Evolutionary conservation across 179 eudicot species (phyloP).

Genomic region (Patellifolia procumbens): DNA sequence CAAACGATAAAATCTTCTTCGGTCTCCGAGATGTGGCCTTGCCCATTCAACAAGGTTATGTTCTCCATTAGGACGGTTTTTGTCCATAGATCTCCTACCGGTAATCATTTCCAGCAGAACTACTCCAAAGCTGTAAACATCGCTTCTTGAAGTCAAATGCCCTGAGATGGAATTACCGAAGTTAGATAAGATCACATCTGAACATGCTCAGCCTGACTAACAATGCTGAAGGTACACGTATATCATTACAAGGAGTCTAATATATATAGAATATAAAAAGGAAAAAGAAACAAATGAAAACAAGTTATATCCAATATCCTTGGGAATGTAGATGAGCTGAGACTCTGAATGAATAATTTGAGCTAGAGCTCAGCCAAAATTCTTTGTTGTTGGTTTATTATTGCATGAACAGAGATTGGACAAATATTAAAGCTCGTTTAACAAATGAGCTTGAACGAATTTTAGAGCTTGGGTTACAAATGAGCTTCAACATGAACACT

Average conservation of each 20-base stretch:
- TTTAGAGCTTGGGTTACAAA: too few species aligned
- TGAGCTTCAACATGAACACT: too few species aligned
- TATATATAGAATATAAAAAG: not conserved
- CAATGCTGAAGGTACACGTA: not conserved
- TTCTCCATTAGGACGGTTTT: slow-evolving; percentile 77
- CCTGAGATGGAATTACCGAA: slow-evolving; percentile 42
- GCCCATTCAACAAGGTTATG: slow-evolving; percentile 95
- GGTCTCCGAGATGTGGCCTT: slow-evolving; percentile 70
- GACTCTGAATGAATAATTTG: too few species aligned
- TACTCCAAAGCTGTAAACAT: slow-evolving; percentile 89
- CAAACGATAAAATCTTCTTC: slow-evolving; percentile 64
- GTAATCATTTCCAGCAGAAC: slow-evolving; percentile 81
- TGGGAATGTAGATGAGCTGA: not conserved
- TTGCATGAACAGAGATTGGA: too few species aligned
- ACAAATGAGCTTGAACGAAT: too few species aligned
- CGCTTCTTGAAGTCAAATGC: slow-evolving; percentile 84
- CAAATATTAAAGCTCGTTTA: too few species aligned
- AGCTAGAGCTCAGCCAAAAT: too few species aligned
- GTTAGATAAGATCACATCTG: slow-evolving; percentile 12
- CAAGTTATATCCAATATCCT: not conserved
- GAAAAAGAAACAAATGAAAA: not conserved
- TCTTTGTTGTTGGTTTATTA: too few species aligned
- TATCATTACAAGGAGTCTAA: not conserved
- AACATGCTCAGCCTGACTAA: not conserved
- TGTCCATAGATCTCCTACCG: slow-evolving; percentile 91